Base-by-base conservation (phyloP, 192 early-diverging fungal species). In the Backusella australiensis region DNA sequence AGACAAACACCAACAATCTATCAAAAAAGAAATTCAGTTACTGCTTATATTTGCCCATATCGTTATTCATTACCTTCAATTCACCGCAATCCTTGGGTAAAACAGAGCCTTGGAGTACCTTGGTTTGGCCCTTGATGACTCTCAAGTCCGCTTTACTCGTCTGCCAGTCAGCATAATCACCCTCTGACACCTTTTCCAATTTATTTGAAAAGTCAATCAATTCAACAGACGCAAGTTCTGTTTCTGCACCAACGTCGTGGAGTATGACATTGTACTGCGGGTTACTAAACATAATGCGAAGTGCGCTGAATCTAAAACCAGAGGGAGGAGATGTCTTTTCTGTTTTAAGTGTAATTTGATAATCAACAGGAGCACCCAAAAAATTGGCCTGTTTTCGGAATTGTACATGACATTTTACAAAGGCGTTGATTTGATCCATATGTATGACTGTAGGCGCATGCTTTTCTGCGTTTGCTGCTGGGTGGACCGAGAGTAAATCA, bases 381-480 rank as follows among this genome's bases (percentile, higher is more conserved):
- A 89, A 92, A 17, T 82, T 83, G n/a, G 79, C 75, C 6, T 78
- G 39, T 41, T 80, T 78, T 41, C 80, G 78, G 46, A 81, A 86
- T 42, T 90, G 88, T 19, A 89, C 79, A 67, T 82, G 76, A 12
- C 87, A 85, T 0, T 78, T 78, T 15, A 85, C 77, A 69, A 94
- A 94, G 0, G 87, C 72, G 69, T 91, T 89, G 39, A 93, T 85
- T 35, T 89, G 84, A 46, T 90, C 87, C 93, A 94, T 93, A 21
- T 73, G 29, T 3, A 88, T 74, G 0, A 80, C 65, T 1, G 86
- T 15, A 0, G 83, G 83, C 14, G 71, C 49, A 52, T 82, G 83
- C 1, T 73, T 49, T 14, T 39, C 34, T 11, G 19, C 17, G 63
- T 86, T 82, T 3, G 80, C 73, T 12, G 65, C 70, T 59, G 75